Percentiles rank a stretch among this genome's conserved stretches.
Conservation (phyloP, 2,329 filamentous ascomycete species). For the Penicillium sp. region DNA sequence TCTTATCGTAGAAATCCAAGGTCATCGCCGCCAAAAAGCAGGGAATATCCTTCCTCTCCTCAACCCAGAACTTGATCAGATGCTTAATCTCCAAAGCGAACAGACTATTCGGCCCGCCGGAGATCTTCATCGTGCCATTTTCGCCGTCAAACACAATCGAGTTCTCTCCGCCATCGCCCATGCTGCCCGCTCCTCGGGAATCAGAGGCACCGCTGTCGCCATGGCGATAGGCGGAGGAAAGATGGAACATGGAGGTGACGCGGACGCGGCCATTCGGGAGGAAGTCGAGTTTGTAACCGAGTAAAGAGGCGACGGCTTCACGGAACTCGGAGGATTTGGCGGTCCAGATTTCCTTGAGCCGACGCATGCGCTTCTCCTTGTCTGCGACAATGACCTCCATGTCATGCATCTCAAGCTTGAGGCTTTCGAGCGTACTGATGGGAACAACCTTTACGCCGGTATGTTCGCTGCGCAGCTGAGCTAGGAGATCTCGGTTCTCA, state of each 20-base stretch:
- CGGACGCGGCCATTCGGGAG: conserved; percentile 95
- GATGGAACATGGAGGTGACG: conserved; percentile 79
- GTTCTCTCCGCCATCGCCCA: conserved; percentile 50
- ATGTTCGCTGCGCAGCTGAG: conserved; percentile 58
- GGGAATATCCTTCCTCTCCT: conserved; percentile 87
- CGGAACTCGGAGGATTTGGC: conserved; percentile 92
- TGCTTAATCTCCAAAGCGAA: conserved; percentile 83
- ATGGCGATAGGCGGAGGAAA: conserved; percentile 50
- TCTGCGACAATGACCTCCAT: conserved; percentile 64
- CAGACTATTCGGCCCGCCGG: conserved; percentile 76
- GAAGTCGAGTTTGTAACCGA: conserved; percentile 94
- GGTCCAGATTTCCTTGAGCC: conserved; percentile 88
- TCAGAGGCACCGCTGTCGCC: conserved; percentile 55
- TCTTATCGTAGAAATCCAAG: conserved; percentile 80
- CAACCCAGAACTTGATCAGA: conserved; percentile 92
- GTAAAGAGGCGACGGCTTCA: conserved; percentile 82
- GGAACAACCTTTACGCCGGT: conserved; percentile 63
- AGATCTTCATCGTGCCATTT: conserved; percentile 95
- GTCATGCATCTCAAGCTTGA: conserved; percentile 69
- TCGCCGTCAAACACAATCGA: conserved; percentile 83
- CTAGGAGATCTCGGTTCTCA: conserved; percentile 79
- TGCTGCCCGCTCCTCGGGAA: conserved; percentile 39
- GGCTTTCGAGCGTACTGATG: conserved; percentile 67
- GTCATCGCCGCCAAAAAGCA: conserved; percentile 89
- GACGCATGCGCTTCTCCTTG: conserved; percentile 72